Conservation (phyloP, 2,329 filamentous ascomycete species). For the Hypoxylon sp. region DNA sequence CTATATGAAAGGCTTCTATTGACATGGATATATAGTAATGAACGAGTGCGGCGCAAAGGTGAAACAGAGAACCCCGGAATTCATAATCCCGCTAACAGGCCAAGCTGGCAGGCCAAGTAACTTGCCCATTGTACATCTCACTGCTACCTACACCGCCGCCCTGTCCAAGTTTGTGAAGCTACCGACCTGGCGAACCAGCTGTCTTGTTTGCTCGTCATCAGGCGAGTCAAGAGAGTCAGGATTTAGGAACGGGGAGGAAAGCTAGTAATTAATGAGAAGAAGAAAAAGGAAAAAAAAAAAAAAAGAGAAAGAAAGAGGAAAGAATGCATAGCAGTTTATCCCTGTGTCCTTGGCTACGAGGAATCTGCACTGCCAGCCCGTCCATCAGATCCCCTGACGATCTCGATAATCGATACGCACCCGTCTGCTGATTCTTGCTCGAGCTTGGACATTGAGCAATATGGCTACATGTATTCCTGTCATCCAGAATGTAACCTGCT, state of each 20-base stretch:
- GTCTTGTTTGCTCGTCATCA: neutral
- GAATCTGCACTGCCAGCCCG: constrained; percentile 22
- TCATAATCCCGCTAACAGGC: constrained; percentile 22
- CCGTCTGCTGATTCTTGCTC: constrained; percentile 28
- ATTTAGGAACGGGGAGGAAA: no score
- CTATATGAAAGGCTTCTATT: constrained; percentile 23
- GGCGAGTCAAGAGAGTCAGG: no score
- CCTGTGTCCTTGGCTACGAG: constrained; percentile 18
- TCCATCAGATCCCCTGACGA: constrained; percentile 37
- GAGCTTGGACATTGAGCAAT: constrained; percentile 12
- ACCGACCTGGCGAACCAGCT: neutral
- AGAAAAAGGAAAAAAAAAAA: no score
- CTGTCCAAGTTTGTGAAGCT: neutral
- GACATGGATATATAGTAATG: constrained; percentile 27
- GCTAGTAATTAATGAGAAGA: no score
- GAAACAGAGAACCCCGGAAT: constrained; percentile 30
- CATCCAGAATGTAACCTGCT: no score
- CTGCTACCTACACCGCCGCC: constrained; percentile 20
- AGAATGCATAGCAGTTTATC: constrained; percentile 21
- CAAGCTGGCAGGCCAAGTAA: constrained; percentile 25
- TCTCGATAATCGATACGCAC: constrained; percentile 35
- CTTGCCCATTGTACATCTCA: constrained; percentile 12
- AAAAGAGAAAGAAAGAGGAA: no score
- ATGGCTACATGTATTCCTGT: no score
- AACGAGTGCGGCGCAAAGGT: constrained; percentile 28